phyloP scores from a whole-genome alignment of 164 flowering plant genomes.

The Annona cherimola region DNA sequence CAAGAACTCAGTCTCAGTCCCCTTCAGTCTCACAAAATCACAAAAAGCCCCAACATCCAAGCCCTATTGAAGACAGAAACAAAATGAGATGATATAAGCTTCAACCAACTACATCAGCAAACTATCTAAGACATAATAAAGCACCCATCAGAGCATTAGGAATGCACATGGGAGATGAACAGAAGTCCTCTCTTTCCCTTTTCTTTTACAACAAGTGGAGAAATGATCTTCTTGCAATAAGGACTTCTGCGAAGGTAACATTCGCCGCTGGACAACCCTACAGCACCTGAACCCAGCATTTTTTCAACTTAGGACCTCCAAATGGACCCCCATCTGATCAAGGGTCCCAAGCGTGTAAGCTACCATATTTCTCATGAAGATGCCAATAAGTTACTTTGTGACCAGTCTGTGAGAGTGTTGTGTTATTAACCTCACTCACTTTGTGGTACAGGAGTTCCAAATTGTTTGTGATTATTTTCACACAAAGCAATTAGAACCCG shows the following conservation, averaged over 20 bases:
- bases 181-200: background rate
- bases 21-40: conserved; percentile 30
- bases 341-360: no score
- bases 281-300: no score
- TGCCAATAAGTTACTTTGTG: no score
- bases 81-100: background rate
- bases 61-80: conserved; percentile 10
- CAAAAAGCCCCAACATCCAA: conserved; percentile 9
- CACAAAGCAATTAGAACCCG: no score
- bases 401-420: no score
- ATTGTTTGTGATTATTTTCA: no score
- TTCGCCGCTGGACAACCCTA: background rate
- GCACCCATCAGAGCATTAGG: background rate
- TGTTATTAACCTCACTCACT: no score
- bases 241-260: background rate
- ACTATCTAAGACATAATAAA: background rate
- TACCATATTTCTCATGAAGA: no score
- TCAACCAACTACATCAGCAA: background rate
- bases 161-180: background rate
- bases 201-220: background rate
- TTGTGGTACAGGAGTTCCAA: no score
- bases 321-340: no score
- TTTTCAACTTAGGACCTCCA: no score
- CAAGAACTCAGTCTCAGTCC: conserved; percentile 70
- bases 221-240: background rate